Evolutionary conservation across 306 rosid species (phyloP), one percentile per base, ranked within the genome.

Genomic region (Astragalus glycyphyllos): DNA sequence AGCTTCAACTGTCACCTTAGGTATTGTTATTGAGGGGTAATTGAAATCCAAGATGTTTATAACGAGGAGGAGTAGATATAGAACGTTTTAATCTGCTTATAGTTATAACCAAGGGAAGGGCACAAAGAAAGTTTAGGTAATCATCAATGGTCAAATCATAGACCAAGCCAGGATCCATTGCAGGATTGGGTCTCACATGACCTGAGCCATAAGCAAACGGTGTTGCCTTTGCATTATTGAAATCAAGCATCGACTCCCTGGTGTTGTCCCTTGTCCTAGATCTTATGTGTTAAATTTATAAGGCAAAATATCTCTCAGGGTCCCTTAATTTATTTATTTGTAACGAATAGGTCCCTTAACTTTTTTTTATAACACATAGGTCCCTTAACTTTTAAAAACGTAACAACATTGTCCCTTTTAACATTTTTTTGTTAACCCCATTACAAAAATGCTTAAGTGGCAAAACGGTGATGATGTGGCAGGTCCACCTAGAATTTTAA

Each of bases 161-260:
- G 56, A 92, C 82, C 82, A 92, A 69, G 16, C 97, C 96, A 1
- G 96, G 96, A 68, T 92, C 87, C 84, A 80, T 76, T 65, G 97
- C 97, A 16, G 77, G 80, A 41, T 85, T 78, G 34, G 94, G 97
- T 65, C 86, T 73, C 0, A 85, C 86, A 68, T 91, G 97, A 10
- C 97, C 93, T n/a, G 80, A 48, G 1, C 96, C 96, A 51, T 85
- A 82, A 12, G 65, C 54, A 72, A 77, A 84, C 10, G 91, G 85
- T 3, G 86, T 85, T 69, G 87, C 87, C 42, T 41, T 61, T 0
- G 0, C 13, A 46, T 7, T 1, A 11, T 66, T 45, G 0, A 67
- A 77, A 54, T 86, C 86, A 11, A 16, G 79, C 78, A 89, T 81
- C 60, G 88, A 79, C 23, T 69, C 54, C 8, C 2, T 65, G 1